phyloP scores from a whole-genome alignment of 2,329 filamentous ascomycete genomes.

The Microcera coccophila region DNA sequence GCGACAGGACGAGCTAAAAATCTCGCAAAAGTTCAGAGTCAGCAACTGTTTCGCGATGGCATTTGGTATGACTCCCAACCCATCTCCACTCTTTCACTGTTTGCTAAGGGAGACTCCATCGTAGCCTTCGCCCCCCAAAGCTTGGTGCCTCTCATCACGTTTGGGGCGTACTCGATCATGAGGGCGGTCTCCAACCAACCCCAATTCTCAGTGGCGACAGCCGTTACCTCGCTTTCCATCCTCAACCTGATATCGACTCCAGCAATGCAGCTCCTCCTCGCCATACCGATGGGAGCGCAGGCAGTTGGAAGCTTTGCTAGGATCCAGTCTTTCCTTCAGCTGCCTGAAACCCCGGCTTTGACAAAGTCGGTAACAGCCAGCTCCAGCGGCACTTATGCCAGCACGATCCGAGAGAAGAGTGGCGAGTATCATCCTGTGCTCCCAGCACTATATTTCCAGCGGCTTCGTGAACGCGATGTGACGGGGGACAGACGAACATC shows the following conservation, averaged over 20 bases:
- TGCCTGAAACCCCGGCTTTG: too few relatives aligned
- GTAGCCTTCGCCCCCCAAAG: background rate
- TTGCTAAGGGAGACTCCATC: background rate
- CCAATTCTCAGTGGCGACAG: background rate
- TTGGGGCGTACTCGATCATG: background rate
- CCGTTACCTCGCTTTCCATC: background rate
- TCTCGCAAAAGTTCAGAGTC: too few relatives aligned
- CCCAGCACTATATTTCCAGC: too few relatives aligned
- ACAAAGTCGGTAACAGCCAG: too few relatives aligned
- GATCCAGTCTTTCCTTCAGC: too few relatives aligned
- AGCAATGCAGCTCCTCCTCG: background rate
- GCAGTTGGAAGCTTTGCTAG: too few relatives aligned
- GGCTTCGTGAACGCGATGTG: too few relatives aligned
- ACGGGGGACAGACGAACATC: too few relatives aligned
- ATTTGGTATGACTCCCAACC: background rate
- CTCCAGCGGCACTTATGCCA: too few relatives aligned
- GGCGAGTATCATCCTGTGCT: too few relatives aligned
- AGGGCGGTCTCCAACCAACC: background rate
- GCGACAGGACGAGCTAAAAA: too few relatives aligned
- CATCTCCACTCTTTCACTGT: background rate
- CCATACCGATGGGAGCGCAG: background rate
- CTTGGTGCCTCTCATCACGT: background rate
- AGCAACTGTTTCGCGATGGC: background rate
- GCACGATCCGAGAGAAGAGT: too few relatives aligned
- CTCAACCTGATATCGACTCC: background rate